Evolutionary conservation across 495 filamentous ascomycete genomes (phyloP), one percentile per base, ranked within the genome.

Genomic region (Aspergillus cristatus): DNA sequence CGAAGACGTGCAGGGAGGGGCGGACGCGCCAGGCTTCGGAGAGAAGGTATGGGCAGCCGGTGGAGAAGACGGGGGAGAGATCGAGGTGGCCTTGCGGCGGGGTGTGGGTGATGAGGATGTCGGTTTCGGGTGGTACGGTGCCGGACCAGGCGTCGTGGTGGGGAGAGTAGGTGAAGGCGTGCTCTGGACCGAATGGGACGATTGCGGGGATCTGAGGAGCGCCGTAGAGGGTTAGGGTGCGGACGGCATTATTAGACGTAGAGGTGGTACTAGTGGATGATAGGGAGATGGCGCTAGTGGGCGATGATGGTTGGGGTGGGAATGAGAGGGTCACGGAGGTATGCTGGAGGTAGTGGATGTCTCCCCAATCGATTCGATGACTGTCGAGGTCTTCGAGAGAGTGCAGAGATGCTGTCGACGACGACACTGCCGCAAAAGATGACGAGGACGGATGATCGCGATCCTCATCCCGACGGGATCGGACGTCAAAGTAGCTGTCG

Each of bases 21-120:
- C 76, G 78, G 14, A 91, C 76, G 17, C 76, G 71, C 85, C 86
- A 91, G 18, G 86, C 49, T 43, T 93, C 86, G 13, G 71, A 60
- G 1, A 90, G 70, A 2, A 97, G 72, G 20, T 68, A 75, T 14
- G 80, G 76, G 51, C 86, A 94, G 18, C 90, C 90, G 35, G 84
- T 67, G 0, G 69, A 76, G 36, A 54, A 67, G 35, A 60, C 38
- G 4, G 64, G 66, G 22, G 61, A 65, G 11, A 82, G 55, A 55
- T 97, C 90, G 6, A 83, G 75, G 53, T 97, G 90, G 48, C 78
- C 67, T 51, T 75, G 72, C 38, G 71, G 71, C 15, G 71, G 71
- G 10, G 79, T 81, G 53, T 97, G 90, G 7, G 90, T 97, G 28
- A 97, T 62, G 0, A 97, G 67, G 35, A 97, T 75, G 47, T 95